A percentile compares a stretch with the other conserved stretches of the same genome.
phyloP scores from a whole-genome alignment of 2,329 filamentous ascomycete genomes.

The Clonostachys solani region DNA sequence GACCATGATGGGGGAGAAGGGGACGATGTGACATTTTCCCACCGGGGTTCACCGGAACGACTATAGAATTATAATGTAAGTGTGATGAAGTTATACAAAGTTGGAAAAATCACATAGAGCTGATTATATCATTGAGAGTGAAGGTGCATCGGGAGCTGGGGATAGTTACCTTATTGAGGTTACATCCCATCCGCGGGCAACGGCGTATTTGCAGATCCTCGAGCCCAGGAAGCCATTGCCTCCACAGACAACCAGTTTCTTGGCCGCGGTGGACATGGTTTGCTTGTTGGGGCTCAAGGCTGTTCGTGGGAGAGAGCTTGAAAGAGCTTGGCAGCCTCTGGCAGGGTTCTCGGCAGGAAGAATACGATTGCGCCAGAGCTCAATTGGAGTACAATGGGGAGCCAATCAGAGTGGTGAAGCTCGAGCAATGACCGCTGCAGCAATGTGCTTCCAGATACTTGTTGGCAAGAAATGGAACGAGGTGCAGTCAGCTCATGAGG shows the following conservation, averaged over 20 bases:
- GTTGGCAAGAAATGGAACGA: too few species aligned
- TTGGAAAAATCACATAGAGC: background rate
- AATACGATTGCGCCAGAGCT: background rate
- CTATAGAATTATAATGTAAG: constrained; percentile 35
- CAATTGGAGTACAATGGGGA: too few species aligned
- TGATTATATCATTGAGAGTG: background rate
- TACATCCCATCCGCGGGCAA: constrained; percentile 83
- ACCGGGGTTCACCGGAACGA: constrained; percentile 84
- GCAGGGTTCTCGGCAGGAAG: background rate
- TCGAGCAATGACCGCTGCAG: too few species aligned
- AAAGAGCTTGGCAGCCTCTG: background rate
- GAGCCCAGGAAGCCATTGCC: constrained; percentile 88
- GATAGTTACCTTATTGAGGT: constrained; percentile 75
- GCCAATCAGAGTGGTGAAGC: too few species aligned
- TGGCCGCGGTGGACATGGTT: constrained; percentile 55
- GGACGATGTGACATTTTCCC: constrained; percentile 74
- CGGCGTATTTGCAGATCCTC: constrained; percentile 87
- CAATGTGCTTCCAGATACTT: too few species aligned
- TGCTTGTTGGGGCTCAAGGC: background rate
- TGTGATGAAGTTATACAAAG: constrained; percentile 5
- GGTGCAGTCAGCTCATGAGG: too few species aligned
- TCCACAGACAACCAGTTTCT: constrained; percentile 85
- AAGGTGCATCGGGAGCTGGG: background rate
- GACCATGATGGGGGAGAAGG: constrained; percentile 74
- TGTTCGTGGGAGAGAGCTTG: background rate